These are phyloP conservation scores for Chlamydomonas sp. DNA, from an alignment of 139 green algal species.

Conservation along the genomic window DNA sequence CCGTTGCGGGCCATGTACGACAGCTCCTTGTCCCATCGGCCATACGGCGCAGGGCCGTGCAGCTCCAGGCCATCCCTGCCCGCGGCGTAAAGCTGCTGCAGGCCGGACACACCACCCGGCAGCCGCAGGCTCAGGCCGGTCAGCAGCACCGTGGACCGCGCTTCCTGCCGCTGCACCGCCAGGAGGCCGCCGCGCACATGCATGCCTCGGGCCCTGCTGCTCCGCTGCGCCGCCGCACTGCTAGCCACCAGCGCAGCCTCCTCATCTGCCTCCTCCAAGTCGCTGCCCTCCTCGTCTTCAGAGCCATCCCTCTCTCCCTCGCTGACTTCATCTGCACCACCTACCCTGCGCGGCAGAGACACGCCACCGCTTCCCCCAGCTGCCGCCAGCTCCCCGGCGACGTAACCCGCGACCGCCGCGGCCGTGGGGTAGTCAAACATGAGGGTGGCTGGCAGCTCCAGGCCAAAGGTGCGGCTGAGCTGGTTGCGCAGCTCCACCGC, in stretches of 20 bases:
- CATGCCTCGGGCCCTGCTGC: neutral
- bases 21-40: slow-evolving; percentile 74
- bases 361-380: neutral
- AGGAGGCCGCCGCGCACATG: too few relatives aligned
- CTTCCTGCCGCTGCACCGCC: neutral
- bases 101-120: slow-evolving; percentile 47
- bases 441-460: slow-evolving; percentile 82
- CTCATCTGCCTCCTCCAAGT: neutral
- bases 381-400: neutral
- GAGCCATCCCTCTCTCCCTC: neutral
- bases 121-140: slow-evolving; percentile 47
- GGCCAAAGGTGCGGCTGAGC: slow-evolving; percentile 60
- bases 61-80: slow-evolving; percentile 59
- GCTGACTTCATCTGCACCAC: neutral
- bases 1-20: neutral
- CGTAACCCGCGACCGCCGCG: slow-evolving; percentile 41
- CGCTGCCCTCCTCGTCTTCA: neutral
- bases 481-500: slow-evolving; percentile 85
- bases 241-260: neutral
- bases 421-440: slow-evolving; percentile 86
- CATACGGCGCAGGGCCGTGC: slow-evolving; percentile 62
- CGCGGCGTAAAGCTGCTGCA: slow-evolving; percentile 49
- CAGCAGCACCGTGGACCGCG: slow-evolving; percentile 18
- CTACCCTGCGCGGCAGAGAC: neutral
- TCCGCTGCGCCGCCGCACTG: neutral